A percentile compares a stretch with the other conserved stretches of the same genome.
phyloP scores from a whole-genome alignment of 129 eudicot genomes.

The Solidago caesia region DNA sequence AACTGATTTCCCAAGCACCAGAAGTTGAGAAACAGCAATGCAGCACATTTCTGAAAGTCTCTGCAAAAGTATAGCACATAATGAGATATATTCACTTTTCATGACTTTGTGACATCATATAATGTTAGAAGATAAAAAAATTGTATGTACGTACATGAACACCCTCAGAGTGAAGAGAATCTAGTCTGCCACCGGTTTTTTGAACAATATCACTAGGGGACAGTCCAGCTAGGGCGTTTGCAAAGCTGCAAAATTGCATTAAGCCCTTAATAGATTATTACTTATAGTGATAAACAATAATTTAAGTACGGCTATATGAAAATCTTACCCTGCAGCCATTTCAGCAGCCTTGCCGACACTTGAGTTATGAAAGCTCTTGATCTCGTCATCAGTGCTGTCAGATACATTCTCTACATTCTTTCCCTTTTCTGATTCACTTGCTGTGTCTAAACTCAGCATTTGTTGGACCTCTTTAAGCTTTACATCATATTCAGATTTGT shows the following conservation, averaged over 20 bases:
- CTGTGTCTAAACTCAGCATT: conserved; percentile 60
- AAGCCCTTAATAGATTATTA: conserved; percentile 2
- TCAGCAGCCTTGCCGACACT: conserved; percentile 93
- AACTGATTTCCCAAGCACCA: conserved; percentile 75
- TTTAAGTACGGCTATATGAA: not conserved
- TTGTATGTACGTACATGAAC: conserved; percentile 61
- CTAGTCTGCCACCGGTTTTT: conserved; percentile 85
- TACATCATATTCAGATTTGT: conserved; percentile 68
- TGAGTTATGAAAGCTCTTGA: conserved; percentile 72
- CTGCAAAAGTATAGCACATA: conserved; percentile 38
- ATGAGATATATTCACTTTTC: not conserved
- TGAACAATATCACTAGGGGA: conserved; percentile 73
- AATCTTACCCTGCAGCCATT: conserved; percentile 89
- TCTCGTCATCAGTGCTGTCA: conserved; percentile 53
- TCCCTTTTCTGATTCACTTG: conserved; percentile 65
- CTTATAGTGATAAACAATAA: not conserved
- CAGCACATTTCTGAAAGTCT: conserved; percentile 97
- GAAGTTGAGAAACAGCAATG: conserved; percentile 78
- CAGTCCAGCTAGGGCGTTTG: conserved; percentile 72
- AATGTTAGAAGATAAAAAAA: not conserved
- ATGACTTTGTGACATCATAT: not conserved
- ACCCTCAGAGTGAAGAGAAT: conserved; percentile 95
- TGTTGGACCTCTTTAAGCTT: conserved; percentile 92
- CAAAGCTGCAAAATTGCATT: conserved; percentile 62
- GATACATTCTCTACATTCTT: conserved; percentile 62